phyloP scores from a whole-genome alignment of 768 basidiomycete genomes.

The Lenzites betulinus region DNA sequence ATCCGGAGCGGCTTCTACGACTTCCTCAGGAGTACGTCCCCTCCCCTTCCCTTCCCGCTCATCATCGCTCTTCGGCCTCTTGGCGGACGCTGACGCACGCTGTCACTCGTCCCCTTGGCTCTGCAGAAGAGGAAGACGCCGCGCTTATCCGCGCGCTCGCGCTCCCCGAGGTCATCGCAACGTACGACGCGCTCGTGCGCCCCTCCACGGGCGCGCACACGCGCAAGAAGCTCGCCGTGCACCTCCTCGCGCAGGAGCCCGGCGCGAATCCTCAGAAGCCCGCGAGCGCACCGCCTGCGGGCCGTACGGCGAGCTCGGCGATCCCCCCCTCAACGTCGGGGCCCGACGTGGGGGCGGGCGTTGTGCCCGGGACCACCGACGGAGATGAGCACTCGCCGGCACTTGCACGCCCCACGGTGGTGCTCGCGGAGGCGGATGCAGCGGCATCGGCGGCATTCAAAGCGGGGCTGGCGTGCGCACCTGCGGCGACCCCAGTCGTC shows the following conservation, averaged over 20 bases:
- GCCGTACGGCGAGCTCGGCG: background rate
- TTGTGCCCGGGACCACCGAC: background rate
- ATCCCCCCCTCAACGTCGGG: too few species aligned
- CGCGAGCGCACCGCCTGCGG: background rate
- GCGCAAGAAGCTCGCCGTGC: constrained; percentile 30
- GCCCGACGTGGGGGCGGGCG: background rate
- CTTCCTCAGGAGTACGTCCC: constrained; percentile 28
- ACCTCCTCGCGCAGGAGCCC: constrained; percentile 26
- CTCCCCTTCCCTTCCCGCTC: background rate
- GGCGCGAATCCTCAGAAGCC: background rate
- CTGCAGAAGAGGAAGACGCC: constrained; percentile 26
- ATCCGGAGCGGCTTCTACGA: constrained; percentile 28
- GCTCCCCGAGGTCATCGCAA: constrained; percentile 18
- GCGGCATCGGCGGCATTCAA: constrained; percentile 21
- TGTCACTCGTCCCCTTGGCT: too few species aligned
- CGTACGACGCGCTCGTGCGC: constrained; percentile 23
- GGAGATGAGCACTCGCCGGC: background rate
- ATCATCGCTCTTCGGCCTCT: background rate
- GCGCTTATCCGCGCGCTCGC: constrained; percentile 17
- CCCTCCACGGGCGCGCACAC: constrained; percentile 14
- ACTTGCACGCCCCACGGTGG: background rate
- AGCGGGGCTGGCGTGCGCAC: constrained; percentile 23
- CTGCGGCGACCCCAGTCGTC: constrained; percentile 23
- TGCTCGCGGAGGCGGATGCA: constrained; percentile 4
- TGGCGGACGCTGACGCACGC: too few species aligned